Evolutionary conservation across 1,139 yeast species (phyloP).

Genomic region (Suhomyces maxii): DNA sequence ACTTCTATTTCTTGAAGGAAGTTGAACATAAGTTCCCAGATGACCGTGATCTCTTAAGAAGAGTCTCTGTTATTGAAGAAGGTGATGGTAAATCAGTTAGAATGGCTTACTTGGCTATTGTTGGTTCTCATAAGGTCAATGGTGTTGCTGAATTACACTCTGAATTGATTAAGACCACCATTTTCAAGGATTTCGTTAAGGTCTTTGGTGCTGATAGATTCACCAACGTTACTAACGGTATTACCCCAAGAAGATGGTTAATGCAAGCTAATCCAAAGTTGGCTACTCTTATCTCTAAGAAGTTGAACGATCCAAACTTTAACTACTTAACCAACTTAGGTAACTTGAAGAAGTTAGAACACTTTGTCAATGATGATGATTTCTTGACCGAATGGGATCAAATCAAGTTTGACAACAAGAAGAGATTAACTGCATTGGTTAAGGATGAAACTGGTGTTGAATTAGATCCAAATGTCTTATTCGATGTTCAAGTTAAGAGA

Average conservation of each 20-base stretch:
- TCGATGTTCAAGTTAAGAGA: constrained; percentile 92
- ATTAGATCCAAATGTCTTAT: constrained; percentile 71
- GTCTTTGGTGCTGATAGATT: constrained; percentile 81
- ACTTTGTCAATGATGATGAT: constrained; percentile 63
- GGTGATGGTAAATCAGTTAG: constrained; percentile 76
- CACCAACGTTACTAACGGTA: constrained; percentile 91
- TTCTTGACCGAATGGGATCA: constrained; percentile 73
- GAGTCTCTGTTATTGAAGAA: constrained; percentile 87
- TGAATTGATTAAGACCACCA: constrained; percentile 83
- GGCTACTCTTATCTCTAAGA: constrained; percentile 68
- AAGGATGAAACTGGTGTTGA: constrained; percentile 67
- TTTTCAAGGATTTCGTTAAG: constrained; percentile 85
- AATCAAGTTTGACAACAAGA: constrained; percentile 71
- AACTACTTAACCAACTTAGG: constrained; percentile 70
- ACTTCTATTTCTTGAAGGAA: constrained; percentile 70
- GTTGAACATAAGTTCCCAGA: constrained; percentile 78
- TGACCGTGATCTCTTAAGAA: constrained; percentile 58
- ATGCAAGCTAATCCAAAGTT: constrained; percentile 88
- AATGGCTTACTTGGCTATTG: constrained; percentile 89
- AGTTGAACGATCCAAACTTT: constrained; percentile 63
- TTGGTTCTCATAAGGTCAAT: constrained; percentile 90
- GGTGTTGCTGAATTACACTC: constrained; percentile 97
- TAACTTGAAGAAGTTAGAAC: constrained; percentile 64
- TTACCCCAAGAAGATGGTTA: constrained; percentile 96
- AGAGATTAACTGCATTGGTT: constrained; percentile 66